Evolutionary conservation across 2,329 filamentous ascomycete species (phyloP).

Genomic region (Talaromyces sp.): DNA sequence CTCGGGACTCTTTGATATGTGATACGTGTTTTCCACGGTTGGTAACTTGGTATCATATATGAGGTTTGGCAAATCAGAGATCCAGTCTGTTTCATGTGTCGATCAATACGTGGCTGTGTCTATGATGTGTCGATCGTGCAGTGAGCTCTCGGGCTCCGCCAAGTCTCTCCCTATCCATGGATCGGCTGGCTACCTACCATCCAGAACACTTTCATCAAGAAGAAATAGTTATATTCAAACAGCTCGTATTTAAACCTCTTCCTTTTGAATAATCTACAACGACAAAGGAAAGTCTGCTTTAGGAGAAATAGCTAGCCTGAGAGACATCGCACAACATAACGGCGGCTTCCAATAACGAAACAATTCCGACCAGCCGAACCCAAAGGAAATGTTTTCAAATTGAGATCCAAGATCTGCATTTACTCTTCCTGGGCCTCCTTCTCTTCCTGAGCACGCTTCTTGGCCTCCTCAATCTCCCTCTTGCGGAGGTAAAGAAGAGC

Average conservation of each 20-base stretch:
- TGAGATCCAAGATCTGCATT: not conserved
- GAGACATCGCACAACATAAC: slow-evolving; percentile 1
- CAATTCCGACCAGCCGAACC: not conserved
- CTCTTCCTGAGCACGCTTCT: slow-evolving; percentile 33
- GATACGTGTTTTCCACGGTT: not conserved
- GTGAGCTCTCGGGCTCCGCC: not conserved
- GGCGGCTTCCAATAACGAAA: not conserved
- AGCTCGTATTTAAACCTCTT: not conserved
- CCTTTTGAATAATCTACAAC: slow-evolving; percentile 13
- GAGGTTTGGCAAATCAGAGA: not conserved
- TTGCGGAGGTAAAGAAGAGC: slow-evolving; percentile 47
- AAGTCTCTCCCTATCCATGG: not conserved
- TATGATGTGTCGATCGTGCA: not conserved
- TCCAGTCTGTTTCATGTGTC: not conserved
- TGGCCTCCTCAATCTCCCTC: slow-evolving; percentile 43
- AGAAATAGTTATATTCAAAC: not conserved
- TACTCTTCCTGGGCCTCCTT: slow-evolving; percentile 21
- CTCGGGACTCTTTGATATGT: not conserved
- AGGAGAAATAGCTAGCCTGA: slow-evolving; percentile 11
- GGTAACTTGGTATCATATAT: not conserved
- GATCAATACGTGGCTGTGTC: not conserved
- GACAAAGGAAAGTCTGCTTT: slow-evolving; percentile 15
- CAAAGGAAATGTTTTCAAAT: not conserved
- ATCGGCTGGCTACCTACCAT: not conserved
- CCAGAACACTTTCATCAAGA: too few relatives aligned